Evolutionary conservation across 345 rosid genomes (phyloP), one percentile per base, ranked within the genome.

Genomic region (Pelargonium nanum): DNA sequence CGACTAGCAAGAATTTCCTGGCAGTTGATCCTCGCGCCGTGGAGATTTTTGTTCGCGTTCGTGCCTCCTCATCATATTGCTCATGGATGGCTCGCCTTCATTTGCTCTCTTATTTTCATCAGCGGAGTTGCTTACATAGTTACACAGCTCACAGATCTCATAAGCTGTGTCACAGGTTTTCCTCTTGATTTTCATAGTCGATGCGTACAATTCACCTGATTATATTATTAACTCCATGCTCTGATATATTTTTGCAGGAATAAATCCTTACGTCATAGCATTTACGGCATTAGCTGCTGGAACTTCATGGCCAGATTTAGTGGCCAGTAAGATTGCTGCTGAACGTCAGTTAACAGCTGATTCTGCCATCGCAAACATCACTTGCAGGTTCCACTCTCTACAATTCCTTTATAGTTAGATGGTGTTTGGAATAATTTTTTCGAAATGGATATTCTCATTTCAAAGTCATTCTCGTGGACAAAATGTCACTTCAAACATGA

Each of bases 301-400:
- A 70, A 88, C 98, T 53, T 92, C 98, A 26, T 92, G 98, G 96
- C 98, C 96, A 22, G 98, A 92, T 69, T 75, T 92, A 62, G 95
- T 92, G 66, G 96, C 96, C 10, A 88, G 98, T 71, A 92, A 88
- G 84, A 92, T 92, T 59, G 98, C 98, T 16, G 95, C 91, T 53
- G 96, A 92, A 61, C 83, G 98, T 58, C 96, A 92, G 74, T 62
- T 74, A 24, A 89, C 96, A 1, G 98, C 98, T 50, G 98, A 92
- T 69, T 92, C 98, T 53, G 96, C 98, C 57, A 88, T 92, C 59
- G 95, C 98, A 26, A 92, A 92, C 81, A 92, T 92, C 76, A 92
- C 84, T 70, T 88, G 98, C 96, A 88, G 97, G 95, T 90, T 68
- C 52, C 55, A 26, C 58, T 48, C 64, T 24, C 44, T 6, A 23